Base-by-base conservation (phyloP, 1,284 basidiomycete species). In the Irpex sp. region DNA sequence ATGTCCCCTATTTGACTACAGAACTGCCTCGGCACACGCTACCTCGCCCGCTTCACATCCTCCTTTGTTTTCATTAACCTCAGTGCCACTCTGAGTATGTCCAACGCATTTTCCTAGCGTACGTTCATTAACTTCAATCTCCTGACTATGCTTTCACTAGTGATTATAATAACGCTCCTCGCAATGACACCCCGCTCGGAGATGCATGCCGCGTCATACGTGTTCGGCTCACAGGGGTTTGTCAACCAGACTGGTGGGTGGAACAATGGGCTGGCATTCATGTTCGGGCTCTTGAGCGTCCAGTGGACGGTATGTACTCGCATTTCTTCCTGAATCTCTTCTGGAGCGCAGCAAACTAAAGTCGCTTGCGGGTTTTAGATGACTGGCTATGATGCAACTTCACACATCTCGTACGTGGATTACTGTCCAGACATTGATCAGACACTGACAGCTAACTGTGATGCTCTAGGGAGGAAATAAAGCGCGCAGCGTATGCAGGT, bases 21-120 rank as follows among this genome's bases (percentile, higher is more conserved):
- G 84, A 97, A 95, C 77, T 94, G 92, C 36, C 77, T 97, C 58
- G 88, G 86, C 5, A 97, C 95, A 4, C 85, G 86, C 49, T 82
- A 89, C 63, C 86, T 98, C 0, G 93, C 95, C 0, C 81, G 81
- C 36, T 77, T 97, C 66, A 92, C 95, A 0, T 83, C 83, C 59
- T 84, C 84, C 39, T 97, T 95, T 71, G 91, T 97, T 13, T 95
- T 97, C 72, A 80, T 95, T 71, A 95, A 96, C 73, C 77, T 96
- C 59, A 93, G 92, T 50, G 81, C 85, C n/a, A 89, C 88, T 3
- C 77, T 84, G 65, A 68, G 86, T 87, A 65, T 69, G 84, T 72
- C 51, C 62, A 26, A 19, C 43, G 5, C 31, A 31, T 31, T 4
- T 31, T 31, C 5, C 5, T 60, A 59, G 26, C 0, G 15, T 54